A percentile compares a stretch with the other conserved stretches of the same genome.
Conservation (phyloP, 176 grass and related monocot genomes). For the sorghum (Sorghum bicolor) region DNA sequence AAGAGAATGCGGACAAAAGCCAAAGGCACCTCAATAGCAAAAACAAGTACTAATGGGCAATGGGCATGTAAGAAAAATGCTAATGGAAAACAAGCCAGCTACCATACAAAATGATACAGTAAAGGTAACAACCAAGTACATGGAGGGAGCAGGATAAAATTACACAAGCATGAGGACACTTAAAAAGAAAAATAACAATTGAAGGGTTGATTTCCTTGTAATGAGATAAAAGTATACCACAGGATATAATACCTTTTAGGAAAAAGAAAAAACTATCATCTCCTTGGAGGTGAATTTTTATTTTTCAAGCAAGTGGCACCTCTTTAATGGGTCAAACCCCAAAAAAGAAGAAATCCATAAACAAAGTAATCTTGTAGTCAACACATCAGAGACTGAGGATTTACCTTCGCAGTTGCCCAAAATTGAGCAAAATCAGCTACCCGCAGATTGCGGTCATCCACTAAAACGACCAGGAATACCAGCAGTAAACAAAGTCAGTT, state of each 20-base stretch:
- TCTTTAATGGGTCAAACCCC: slow-evolving; percentile 31
- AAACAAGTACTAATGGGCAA: background rate
- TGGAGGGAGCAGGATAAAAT: background rate
- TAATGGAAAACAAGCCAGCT: background rate
- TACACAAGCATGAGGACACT: background rate
- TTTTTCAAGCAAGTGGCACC: background rate
- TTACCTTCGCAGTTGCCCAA: slow-evolving; percentile 99
- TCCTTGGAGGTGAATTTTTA: background rate
- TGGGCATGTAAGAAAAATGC: background rate
- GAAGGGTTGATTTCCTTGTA: background rate
- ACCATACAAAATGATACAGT: background rate
- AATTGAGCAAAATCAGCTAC: slow-evolving; percentile 99
- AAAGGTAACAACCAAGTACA: background rate
- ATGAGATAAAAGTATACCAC: background rate
- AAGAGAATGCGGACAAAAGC: background rate
- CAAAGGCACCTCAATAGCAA: background rate
- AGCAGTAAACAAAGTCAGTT: slow-evolving; percentile 98
- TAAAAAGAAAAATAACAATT: background rate
- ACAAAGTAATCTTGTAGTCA: slow-evolving; percentile 54
- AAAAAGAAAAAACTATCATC: background rate
- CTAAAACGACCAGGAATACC: slow-evolving; percentile 84
- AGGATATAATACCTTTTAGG: background rate
- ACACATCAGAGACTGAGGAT: slow-evolving; percentile 61
- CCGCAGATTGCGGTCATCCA: slow-evolving; percentile 99
- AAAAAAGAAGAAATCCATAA: slow-evolving; percentile 32